Evolutionary conservation across 2,329 filamentous ascomycete genomes (phyloP).

Genomic region (Emergomyces orientalis): DNA sequence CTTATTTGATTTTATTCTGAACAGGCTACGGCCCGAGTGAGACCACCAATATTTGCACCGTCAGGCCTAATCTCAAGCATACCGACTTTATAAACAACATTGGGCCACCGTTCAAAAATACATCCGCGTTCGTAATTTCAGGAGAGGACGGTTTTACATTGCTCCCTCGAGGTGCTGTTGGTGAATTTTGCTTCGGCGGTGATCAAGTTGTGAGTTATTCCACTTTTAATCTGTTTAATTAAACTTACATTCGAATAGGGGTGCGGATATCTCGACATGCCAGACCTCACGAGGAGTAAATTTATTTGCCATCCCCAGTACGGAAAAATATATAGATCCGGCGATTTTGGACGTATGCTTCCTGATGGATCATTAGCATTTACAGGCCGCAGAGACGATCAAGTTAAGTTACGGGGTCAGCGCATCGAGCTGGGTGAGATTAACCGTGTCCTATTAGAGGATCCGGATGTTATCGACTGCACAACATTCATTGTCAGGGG

Average conservation of each 20-base stretch:
- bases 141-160: constrained; percentile 39
- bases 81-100: constrained; percentile 62
- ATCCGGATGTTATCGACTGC: constrained; percentile 49
- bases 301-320: constrained; percentile 60
- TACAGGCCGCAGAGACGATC: constrained; percentile 63
- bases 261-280: constrained; percentile 61
- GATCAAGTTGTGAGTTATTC: constrained; percentile 55
- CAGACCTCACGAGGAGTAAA: constrained; percentile 52
- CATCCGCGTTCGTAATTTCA: constrained; percentile 58
- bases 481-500: constrained; percentile 51
- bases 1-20: constrained; percentile 11
- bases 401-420: constrained; percentile 73
- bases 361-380: constrained; percentile 67
- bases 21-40: constrained; percentile 70
- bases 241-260: constrained; percentile 26
- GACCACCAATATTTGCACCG: constrained; percentile 78
- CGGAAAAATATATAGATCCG: constrained; percentile 70
- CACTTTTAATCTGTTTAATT: not conserved
- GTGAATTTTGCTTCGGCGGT: constrained; percentile 80
- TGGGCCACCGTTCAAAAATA: constrained; percentile 65
- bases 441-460: constrained; percentile 50
- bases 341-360: constrained; percentile 72
- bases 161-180: constrained; percentile 61
- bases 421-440: constrained; percentile 72
- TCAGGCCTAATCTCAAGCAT: constrained; percentile 51